A percentile compares a stretch with the other conserved stretches of the same genome.
These are phyloP conservation scores for Lunularia cruciata DNA, from an alignment of 225 moss, liverwort and hornwort genomes.

Conservation along the genomic window DNA sequence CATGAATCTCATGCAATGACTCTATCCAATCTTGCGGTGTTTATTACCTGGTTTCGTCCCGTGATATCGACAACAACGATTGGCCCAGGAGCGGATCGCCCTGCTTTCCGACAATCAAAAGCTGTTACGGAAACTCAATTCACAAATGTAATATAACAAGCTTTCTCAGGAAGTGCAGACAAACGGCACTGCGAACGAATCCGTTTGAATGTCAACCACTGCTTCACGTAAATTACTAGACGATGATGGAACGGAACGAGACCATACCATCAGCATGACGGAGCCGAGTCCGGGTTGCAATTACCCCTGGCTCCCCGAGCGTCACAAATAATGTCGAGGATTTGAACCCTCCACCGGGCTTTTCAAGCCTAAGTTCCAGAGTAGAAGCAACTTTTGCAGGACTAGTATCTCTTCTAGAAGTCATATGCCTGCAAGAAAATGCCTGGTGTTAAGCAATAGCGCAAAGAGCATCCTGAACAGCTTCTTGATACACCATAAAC, in stretches of 20 bases:
- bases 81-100: conserved; percentile 66
- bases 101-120: conserved; percentile 38
- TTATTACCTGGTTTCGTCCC: conserved; percentile 73
- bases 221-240: too few relatives aligned
- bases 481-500: too few relatives aligned
- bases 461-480: too few relatives aligned
- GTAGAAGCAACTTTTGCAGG: conserved; percentile 80
- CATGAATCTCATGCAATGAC: background rate
- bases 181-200: too few relatives aligned
- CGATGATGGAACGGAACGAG: background rate
- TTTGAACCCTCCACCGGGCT: conserved; percentile 48
- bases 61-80: conserved; percentile 87
- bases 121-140: too few relatives aligned
- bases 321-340: conserved; percentile 69
- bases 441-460: too few relatives aligned
- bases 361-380: conserved; percentile 70
- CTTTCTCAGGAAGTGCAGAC: too few relatives aligned
- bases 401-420: conserved; percentile 77
- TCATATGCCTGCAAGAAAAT: conserved; percentile 98
- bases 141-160: too few relatives aligned
- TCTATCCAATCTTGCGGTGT: too few relatives aligned
- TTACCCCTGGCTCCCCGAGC: conserved; percentile 65
- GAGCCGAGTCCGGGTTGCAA: conserved; percentile 75
- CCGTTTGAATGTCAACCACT: too few relatives aligned
- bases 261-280: conserved; percentile 61